These are phyloP conservation scores for Spergularia azorica DNA, from an alignment of 179 eudicot genomes.

Conservation along the genomic window DNA sequence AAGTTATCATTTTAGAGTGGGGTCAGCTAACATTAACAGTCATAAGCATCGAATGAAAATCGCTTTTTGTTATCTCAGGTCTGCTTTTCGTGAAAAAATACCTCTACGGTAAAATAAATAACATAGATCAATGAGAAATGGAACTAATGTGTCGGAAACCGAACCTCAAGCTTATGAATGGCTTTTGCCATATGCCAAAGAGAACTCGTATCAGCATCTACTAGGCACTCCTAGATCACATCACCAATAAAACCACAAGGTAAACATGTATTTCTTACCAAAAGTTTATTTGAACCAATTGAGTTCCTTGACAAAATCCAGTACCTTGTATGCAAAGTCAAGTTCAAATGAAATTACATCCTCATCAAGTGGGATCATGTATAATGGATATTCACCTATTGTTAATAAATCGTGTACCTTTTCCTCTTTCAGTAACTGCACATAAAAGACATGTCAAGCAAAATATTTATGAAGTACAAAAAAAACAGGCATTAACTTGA, in stretches of 20 bases:
- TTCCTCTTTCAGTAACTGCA: constrained; percentile 86
- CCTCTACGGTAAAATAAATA: background rate
- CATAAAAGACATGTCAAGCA: background rate
- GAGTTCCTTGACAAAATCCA: constrained; percentile 8
- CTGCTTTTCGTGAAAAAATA: too few relatives aligned
- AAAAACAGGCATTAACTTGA: too few relatives aligned
- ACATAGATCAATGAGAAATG: background rate
- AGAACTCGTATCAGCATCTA: constrained; percentile 85
- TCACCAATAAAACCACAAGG: constrained; percentile 19
- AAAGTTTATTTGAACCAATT: background rate
- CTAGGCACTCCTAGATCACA: constrained; percentile 63
- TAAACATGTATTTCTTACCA: constrained; percentile 9
- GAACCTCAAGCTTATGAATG: constrained; percentile 96
- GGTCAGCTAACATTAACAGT: background rate
- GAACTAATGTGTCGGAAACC: background rate
- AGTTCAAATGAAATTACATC: constrained; percentile 96
- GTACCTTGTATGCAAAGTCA: constrained; percentile 77
- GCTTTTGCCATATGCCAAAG: constrained; percentile 98
- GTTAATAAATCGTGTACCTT: constrained; percentile 77
- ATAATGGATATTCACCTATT: constrained; percentile 91
- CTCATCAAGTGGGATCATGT: constrained; percentile 84
- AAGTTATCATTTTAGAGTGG: too few relatives aligned
- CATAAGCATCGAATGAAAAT: background rate
- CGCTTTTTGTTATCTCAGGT: background rate
- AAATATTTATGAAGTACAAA: too few relatives aligned